Base-by-base conservation (phyloP, 108 stramenopile species). In the Cyclostephanos invisitatus region DNA sequence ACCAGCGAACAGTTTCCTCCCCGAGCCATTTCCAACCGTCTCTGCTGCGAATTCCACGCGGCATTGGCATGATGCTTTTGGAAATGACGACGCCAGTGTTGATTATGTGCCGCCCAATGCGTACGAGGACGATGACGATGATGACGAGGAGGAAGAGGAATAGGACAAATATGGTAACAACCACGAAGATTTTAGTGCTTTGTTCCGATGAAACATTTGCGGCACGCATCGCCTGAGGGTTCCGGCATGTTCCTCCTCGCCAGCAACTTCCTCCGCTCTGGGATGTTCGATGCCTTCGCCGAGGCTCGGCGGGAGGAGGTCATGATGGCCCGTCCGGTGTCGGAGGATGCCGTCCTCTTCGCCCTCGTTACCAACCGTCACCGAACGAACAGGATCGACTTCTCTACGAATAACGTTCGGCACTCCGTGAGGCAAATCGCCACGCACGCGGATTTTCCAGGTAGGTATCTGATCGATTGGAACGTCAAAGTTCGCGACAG, bases 301-400 rank as follows among this genome's bases (percentile, higher is more conserved):
- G 28, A 70, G 21, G 62, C 50, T 21, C 61, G 77, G 22, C 22
- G 82, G 42, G 64, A 51, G 32, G 84, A 85, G 35, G 50, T 82
- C 10, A 60, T 79, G 36, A 47, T n/a, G n/a, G n/a, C n/a, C 44
- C 46, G 61, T 12, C 17, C 70, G 1, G 73, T 82, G 62, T 68
- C 77, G 12, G 66, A 77, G 32, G 73, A 85, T 70, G 71, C 77
- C 10, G 69, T 81, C 8, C 51, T 85, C n/a, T 85, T 79, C 67
- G 48, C 75, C 5, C 66, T 81, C 44, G 58, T 46, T 6, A 50
- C 73, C 7, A 66, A 74, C 40, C 68, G 73, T 50, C 77, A 82
- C 70, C 77, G 81, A 28, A 44, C 37, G n/a, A 78, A 79, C 17
- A 67, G 57, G n/a, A 73, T 82, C 50, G 75, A 82, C 0, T 85